phyloP scores from a whole-genome alignment of 495 filamentous ascomycete genomes.

The Neurospora africana region DNA sequence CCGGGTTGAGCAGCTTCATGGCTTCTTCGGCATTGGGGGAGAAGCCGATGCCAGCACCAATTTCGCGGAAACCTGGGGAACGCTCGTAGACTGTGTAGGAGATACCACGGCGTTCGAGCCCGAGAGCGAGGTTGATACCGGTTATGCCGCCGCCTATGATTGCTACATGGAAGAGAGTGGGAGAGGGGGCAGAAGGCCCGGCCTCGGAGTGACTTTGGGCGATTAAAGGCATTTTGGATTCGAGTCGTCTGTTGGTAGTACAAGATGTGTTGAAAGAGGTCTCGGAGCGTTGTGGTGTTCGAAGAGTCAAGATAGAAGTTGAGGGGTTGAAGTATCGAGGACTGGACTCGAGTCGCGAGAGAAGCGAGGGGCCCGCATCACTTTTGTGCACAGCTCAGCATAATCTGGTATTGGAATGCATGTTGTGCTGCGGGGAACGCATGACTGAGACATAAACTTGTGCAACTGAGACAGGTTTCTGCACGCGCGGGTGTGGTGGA shows the following conservation, averaged over 20 bases:
- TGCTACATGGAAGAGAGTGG: conserved; percentile 29
- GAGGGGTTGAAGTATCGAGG: background rate
- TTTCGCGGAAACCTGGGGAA: conserved; percentile 38
- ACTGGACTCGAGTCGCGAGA: background rate
- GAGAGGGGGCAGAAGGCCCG: conserved; percentile 11
- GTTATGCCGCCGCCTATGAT: conserved; percentile 54
- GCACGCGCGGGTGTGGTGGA: background rate
- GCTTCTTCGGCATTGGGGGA: conserved; percentile 47
- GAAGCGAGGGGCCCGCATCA: background rate
- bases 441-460: background rate
- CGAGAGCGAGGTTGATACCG: conserved; percentile 46
- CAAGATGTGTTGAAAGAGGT: background rate
- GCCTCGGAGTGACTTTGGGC: background rate
- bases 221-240: conserved; percentile 1
- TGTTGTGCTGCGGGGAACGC: background rate
- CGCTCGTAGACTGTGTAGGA: conserved; percentile 47
- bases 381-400: background rate
- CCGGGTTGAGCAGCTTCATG: conserved; percentile 39
- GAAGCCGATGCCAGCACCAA: conserved; percentile 51
- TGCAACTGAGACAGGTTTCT: background rate
- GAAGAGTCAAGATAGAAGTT: background rate
- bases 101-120: conserved; percentile 40
- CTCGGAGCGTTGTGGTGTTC: background rate
- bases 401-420: background rate
- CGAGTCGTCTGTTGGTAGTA: background rate